Base-by-base conservation (phyloP, 345 rosid species). In the Corchorus capsularis region DNA sequence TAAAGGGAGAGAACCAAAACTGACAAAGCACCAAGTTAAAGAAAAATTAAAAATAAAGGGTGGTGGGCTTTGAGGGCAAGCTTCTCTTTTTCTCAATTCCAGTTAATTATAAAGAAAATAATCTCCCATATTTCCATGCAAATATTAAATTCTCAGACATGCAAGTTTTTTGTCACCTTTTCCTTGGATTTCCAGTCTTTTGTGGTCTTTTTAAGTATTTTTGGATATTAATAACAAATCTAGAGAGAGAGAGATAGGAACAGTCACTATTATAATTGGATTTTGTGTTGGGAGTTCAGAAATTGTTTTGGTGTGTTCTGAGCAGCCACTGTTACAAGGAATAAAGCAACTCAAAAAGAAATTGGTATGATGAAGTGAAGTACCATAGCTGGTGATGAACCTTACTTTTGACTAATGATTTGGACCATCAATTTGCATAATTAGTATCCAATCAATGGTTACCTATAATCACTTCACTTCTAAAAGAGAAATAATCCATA, bases 41-140 rank as follows among this genome's bases (percentile, higher is more conserved):
- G 35, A 34, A 0, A 61, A 32, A 65, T 73, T 14, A 46, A 35
- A 72, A 20, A 77, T n/a, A 62, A 82, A 81, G 85, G 82, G 75
- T 46, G 57, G 22, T 73, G 37, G 32, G 82, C 90, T 87, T 89
- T 84, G 77, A 65, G 84, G 69, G 61, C 50, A 87, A 86, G 85
- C 84, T 85, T 87, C 86, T 74, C 62, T 45, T 66, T 55, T 78
- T 10, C 27, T 27, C 27, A 27, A 27, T 77, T 37, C 47, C 0
- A 16, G 13, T 47, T 53, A 27, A 20, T 63, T 59, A 32, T 32
- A 69, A 46, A 59, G 2, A 17, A n/a, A 14, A 27, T 13, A 22
- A 75, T 79, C 85, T 54, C 1, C 67, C 75, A 15, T 27, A 55
- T 67, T 43, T 61, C 64, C 83, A 80, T 84, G 85, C 86, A 80